Evolutionary conservation across 108 stramenopile species (phyloP).

Genomic region (Pseudonitzschia pungens): DNA sequence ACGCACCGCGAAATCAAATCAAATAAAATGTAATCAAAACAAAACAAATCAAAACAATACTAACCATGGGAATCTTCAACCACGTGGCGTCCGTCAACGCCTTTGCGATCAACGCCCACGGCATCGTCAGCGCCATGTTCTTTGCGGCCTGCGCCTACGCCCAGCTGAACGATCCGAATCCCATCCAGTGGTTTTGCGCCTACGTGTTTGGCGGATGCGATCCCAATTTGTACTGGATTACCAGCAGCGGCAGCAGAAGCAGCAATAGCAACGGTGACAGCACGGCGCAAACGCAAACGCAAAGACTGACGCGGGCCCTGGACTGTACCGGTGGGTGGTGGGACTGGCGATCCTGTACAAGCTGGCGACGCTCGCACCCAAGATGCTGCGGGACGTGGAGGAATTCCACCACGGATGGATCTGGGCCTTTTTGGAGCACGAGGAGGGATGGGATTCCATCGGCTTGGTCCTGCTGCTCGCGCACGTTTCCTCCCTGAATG

Average conservation of each 20-base stretch:
- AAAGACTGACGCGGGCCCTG: background rate
- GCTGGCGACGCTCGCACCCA: background rate
- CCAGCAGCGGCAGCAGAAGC: background rate
- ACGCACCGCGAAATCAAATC: no score
- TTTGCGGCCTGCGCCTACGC: conserved; percentile 31
- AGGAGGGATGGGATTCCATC: conserved; percentile 22
- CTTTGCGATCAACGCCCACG: conserved; percentile 8
- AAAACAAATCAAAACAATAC: no score
- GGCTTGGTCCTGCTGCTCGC: conserved; percentile 1
- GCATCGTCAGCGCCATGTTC: conserved; percentile 12
- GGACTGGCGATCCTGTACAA: background rate
- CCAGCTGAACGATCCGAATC: conserved; percentile 27
- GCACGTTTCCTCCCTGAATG: background rate
- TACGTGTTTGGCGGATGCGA: conserved; percentile 10
- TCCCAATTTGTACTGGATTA: conserved; percentile 16
- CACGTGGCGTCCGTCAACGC: background rate
- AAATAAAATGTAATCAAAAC: no score
- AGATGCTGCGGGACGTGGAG: background rate
- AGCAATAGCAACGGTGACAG: background rate
- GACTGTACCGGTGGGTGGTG: background rate
- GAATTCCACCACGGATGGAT: background rate
- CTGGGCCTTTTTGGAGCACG: conserved; percentile 21
- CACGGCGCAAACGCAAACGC: no score
- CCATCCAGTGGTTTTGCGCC: conserved; percentile 10
- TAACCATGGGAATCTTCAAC: conserved; percentile 13